phyloP scores from a whole-genome alignment of 495 filamentous ascomycete species.

The Xylaria telfairii region DNA sequence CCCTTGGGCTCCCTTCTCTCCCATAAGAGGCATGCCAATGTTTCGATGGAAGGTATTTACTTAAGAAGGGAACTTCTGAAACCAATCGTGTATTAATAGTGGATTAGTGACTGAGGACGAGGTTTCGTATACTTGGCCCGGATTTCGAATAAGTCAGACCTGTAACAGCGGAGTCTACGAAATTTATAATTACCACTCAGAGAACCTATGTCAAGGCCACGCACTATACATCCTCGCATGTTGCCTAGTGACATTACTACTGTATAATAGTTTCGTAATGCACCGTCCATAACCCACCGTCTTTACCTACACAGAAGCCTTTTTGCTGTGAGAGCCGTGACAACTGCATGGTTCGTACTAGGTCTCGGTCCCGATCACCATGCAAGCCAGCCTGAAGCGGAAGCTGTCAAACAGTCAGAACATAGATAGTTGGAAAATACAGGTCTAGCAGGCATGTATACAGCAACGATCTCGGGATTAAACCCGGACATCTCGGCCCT shows the following conservation, averaged over 20 bases:
- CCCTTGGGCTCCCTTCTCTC: not conserved
- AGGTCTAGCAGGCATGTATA: not conserved
- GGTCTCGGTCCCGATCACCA: not conserved
- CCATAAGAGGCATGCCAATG: not conserved
- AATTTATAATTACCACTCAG: not conserved
- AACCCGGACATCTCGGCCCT: not conserved
- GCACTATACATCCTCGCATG: not conserved
- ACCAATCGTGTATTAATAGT: not conserved
- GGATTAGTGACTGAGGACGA: not conserved
- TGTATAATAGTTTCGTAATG: not conserved
- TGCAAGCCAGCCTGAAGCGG: not conserved
- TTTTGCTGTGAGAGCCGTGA: not conserved
- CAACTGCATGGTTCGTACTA: not conserved
- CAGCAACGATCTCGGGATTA: not conserved
- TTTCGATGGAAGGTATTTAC: not conserved
- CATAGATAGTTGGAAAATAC: not conserved
- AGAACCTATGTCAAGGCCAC: not conserved
- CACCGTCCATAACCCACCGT: not conserved
- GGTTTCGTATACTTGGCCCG: not conserved
- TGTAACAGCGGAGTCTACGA: not conserved
- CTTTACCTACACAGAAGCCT: not conserved
- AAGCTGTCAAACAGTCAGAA: not conserved
- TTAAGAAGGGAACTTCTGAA: not conserved
- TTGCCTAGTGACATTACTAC: not conserved
- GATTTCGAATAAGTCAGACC: not conserved